phyloP scores from a whole-genome alignment of 148 eudicot species.

The Limonium bicolor region DNA sequence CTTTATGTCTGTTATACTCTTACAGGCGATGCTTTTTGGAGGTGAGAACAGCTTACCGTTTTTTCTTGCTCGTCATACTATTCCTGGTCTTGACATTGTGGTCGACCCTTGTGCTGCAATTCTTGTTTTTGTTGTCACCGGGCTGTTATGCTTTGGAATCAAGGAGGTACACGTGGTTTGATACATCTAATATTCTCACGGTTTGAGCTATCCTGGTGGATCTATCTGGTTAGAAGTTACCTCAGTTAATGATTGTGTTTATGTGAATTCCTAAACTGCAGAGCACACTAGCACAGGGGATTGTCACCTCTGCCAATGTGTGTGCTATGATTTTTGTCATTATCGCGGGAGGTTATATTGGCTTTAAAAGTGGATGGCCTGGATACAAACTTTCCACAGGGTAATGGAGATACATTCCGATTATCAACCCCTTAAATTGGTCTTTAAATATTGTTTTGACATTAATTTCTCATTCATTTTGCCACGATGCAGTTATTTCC shows the following conservation, averaged over 20 bases:
- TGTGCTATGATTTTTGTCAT: conserved; percentile 83
- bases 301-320: conserved; percentile 71
- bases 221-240: not conserved
- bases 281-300: conserved; percentile 70
- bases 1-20: too few relatives aligned
- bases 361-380: conserved; percentile 81
- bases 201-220: not conserved
- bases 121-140: conserved; percentile 57
- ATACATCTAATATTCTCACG: not conserved
- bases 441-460: not conserved
- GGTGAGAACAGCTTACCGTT: conserved; percentile 54
- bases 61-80: conserved; percentile 60
- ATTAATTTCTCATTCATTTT: not conserved
- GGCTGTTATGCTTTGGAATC: conserved; percentile 80
- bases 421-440: not conserved
- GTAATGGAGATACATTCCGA: conserved; percentile 18
- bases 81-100: conserved; percentile 52
- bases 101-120: conserved; percentile 95
- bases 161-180: conserved; percentile 52
- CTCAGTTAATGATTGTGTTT: not conserved
- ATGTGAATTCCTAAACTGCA: conserved; percentile 10
- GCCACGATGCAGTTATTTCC: conserved; percentile 37
- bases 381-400: conserved; percentile 76
- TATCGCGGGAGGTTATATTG: conserved; percentile 71
- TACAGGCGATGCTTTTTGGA: conserved; percentile 78